Evolutionary conservation across 495 filamentous ascomycete genomes (phyloP).

Genomic region (Penicillium manginii): DNA sequence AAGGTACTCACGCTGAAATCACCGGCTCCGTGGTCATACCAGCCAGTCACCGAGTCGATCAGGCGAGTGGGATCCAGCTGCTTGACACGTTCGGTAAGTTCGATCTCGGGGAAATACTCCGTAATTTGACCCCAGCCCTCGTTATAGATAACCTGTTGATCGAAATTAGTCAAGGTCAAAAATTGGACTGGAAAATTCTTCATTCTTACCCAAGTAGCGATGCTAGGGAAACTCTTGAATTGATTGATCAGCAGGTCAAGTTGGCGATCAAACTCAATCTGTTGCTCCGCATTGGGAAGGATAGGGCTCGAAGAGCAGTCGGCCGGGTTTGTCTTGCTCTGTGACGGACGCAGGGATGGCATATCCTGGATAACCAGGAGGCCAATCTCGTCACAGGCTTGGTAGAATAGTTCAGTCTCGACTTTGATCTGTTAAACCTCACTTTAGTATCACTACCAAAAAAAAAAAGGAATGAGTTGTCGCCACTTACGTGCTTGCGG

Average conservation of each 20-base stretch:
- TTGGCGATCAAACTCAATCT: slow-evolving; percentile 64
- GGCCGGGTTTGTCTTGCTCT: slow-evolving; percentile 15
- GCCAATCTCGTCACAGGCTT: slow-evolving; percentile 64
- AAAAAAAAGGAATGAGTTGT: background rate
- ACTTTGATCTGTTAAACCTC: slow-evolving; percentile 62
- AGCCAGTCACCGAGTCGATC: slow-evolving; percentile 62
- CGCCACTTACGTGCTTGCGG: slow-evolving; percentile 62
- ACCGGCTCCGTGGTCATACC: slow-evolving; percentile 63
- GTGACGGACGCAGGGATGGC: slow-evolving; percentile 56
- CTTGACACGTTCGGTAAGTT: slow-evolving; percentile 54
- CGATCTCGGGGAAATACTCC: slow-evolving; percentile 55
- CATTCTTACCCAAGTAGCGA: slow-evolving; percentile 50
- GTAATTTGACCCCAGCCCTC: slow-evolving; percentile 70
- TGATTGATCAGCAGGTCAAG: slow-evolving; percentile 63
- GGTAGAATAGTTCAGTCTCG: slow-evolving; percentile 66
- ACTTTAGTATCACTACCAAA: background rate
- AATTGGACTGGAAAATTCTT: background rate
- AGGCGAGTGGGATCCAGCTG: slow-evolving; percentile 64
- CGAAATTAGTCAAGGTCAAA: background rate
- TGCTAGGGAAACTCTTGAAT: slow-evolving; percentile 64
- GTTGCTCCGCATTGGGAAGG: slow-evolving; percentile 51
- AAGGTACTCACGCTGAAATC: slow-evolving; percentile 53
- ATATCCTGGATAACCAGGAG: slow-evolving; percentile 70
- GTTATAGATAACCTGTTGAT: slow-evolving; percentile 65
- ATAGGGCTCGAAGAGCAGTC: slow-evolving; percentile 20